These are phyloP conservation scores for Tetradesmus obliquus DNA, from an alignment of 139 green algal genomes.

Conservation along the genomic window DNA sequence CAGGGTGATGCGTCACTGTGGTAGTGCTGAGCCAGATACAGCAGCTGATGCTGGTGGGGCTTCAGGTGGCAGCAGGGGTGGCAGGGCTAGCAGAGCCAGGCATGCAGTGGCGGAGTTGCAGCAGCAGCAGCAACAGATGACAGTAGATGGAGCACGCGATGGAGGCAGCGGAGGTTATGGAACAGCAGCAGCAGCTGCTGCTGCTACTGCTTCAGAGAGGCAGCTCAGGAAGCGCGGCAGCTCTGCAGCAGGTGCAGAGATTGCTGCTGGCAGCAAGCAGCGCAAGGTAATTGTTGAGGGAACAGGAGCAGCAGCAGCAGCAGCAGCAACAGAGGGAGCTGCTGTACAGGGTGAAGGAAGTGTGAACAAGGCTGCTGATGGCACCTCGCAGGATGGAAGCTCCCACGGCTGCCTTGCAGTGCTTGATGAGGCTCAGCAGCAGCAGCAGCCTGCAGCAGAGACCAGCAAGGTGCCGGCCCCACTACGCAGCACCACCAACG, in stretches of 20 bases:
- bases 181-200: not conserved
- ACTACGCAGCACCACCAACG: not conserved
- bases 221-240: not conserved
- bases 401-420: not conserved
- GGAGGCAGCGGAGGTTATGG: not conserved
- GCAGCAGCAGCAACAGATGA: not conserved
- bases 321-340: not conserved
- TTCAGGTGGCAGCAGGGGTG: not conserved
- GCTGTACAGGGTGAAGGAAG: not conserved
- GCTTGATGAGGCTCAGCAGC: not conserved
- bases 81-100: not conserved
- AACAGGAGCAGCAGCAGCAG: constrained; percentile 10
- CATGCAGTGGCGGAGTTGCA: not conserved
- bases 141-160: not conserved
- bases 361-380: not conserved
- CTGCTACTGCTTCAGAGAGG: not conserved
- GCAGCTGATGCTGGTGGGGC: not conserved
- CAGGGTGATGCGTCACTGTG: not conserved
- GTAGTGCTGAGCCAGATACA: not conserved
- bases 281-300: too few species aligned
- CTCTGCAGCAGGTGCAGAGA: not conserved
- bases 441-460: not conserved
- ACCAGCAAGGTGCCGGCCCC: too few species aligned
- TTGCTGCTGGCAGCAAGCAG: not conserved
- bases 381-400: not conserved